Conservation (phyloP, 2,329 filamentous ascomycete species). For the Monilinia laxa region DNA sequence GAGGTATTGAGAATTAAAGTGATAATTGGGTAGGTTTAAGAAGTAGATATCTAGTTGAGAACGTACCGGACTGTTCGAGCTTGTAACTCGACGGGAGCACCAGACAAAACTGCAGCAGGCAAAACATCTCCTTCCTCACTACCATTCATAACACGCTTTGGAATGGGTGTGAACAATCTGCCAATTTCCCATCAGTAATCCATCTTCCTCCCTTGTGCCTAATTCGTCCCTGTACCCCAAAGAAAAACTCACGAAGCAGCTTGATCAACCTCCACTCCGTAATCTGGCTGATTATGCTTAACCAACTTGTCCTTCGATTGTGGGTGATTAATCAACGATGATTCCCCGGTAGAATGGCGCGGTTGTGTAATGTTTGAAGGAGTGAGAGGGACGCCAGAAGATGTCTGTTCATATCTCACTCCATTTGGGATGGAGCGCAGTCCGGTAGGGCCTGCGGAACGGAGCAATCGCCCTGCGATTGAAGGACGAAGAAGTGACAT, state of each 20-base stretch:
- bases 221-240: constrained; percentile 31
- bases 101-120: constrained; percentile 83
- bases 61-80: constrained; percentile 86
- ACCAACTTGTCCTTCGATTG: constrained; percentile 27
- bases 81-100: constrained; percentile 90
- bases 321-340: constrained; percentile 26
- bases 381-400: constrained; percentile 42
- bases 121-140: constrained; percentile 75
- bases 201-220: constrained; percentile 4
- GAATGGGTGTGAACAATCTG: constrained; percentile 88
- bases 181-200: constrained; percentile 35
- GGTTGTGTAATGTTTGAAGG: constrained; percentile 40
- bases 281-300: constrained; percentile 67
- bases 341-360: constrained; percentile 46
- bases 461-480: constrained; percentile 53
- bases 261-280: constrained; percentile 77
- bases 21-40: background rate
- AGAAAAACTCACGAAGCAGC: constrained; percentile 73
- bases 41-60: background rate
- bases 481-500: constrained; percentile 68
- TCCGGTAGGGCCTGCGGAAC: constrained; percentile 45
- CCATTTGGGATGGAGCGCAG: constrained; percentile 45
- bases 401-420: constrained; percentile 56
- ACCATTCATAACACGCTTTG: constrained; percentile 85
- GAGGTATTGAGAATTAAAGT: background rate